Conservation (phyloP, 495 filamentous ascomycete species). For the Acidiella bohemica region DNA sequence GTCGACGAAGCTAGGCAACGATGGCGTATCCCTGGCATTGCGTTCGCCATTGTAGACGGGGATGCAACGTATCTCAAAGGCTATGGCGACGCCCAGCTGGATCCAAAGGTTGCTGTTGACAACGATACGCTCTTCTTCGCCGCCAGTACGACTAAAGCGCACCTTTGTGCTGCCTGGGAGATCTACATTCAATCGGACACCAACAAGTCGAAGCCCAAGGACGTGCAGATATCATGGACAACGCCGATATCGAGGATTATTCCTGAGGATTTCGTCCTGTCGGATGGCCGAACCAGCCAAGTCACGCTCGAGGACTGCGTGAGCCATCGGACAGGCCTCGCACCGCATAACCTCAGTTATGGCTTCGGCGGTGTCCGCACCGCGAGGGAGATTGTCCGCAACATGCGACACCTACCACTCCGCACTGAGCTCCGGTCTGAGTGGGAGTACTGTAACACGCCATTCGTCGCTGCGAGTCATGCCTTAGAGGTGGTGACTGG, state of each 20-base stretch:
- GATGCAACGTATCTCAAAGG: neutral
- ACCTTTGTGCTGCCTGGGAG: constrained; percentile 3
- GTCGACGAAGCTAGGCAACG: neutral
- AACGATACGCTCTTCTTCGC: constrained; percentile 4
- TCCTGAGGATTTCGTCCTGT: constrained; percentile 40
- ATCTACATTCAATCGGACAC: neutral
- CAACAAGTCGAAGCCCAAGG: neutral
- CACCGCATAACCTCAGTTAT: constrained; percentile 22
- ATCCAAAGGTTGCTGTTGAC: neutral
- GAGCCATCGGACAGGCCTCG: constrained; percentile 15
- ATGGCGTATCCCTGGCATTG: neutral
- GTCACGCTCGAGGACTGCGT: constrained; percentile 15
- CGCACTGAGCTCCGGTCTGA: constrained; percentile 16
- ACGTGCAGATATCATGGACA: constrained; percentile 25
- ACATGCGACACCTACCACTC: constrained; percentile 37
- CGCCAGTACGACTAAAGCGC: constrained; percentile 7
- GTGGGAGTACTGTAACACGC: constrained; percentile 41
- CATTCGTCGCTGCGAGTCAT: constrained; percentile 36
- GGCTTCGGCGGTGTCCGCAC: constrained; percentile 31
- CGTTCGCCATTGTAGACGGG: constrained; percentile 3
- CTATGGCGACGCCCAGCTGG: constrained; percentile 1
- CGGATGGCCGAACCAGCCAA: constrained; percentile 30
- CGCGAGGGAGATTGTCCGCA: constrained; percentile 21
- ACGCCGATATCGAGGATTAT: constrained; percentile 39
- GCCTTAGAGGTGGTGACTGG: constrained; percentile 33